Evolutionary conservation across 192 early-diverging fungal species (phyloP), one percentile per base, ranked within the genome.

Genomic region (Funneliformis mosseae): DNA sequence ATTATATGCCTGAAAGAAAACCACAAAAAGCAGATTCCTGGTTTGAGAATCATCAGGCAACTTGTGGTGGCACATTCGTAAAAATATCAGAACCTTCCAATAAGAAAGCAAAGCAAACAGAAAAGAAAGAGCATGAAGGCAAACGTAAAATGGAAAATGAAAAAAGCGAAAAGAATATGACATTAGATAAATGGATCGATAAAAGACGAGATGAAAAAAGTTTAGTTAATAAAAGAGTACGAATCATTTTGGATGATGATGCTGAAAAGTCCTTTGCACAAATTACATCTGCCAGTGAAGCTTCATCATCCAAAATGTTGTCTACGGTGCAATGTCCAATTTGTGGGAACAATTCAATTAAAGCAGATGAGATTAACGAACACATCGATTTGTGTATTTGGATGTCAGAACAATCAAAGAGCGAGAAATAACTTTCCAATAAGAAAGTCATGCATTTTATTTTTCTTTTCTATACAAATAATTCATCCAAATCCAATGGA

Each of bases 21-120:
- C 92, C 92, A 2, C 92, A 93, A 55, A 82, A 84, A n/a, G 92
- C 92, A 16, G 92, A 93, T 81, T 33, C 77, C 11, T 93, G 92
- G 92, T 93, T 80, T 77, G 78, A 69, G 4, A 82, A 88, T n/a
- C 92, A 93, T 70, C 87, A 92, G 75, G 10, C 11, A 39, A 82
- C 80, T 23, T 93, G 92, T 83, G 92, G 92, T n/a, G 92, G 92
- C 18, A 86, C 79, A 14, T 93, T 84, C 74, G 80, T 77, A n/a
- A 93, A 93, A 60, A 89, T 92, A 25, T 81, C 91, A 1, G 86
- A 83, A 41, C 92, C 92, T 28, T 84, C 86, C 14, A 72, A 79
- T 4, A 83, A 83, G 12, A 79, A 83, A 59, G 86, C 83, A 66
- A 55, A 81, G 7, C 27, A 64, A 48, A 2, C 41, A 21, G 14